Conservation (phyloP, 495 filamentous ascomycete genomes). For the Cenococcum geophilum region DNA sequence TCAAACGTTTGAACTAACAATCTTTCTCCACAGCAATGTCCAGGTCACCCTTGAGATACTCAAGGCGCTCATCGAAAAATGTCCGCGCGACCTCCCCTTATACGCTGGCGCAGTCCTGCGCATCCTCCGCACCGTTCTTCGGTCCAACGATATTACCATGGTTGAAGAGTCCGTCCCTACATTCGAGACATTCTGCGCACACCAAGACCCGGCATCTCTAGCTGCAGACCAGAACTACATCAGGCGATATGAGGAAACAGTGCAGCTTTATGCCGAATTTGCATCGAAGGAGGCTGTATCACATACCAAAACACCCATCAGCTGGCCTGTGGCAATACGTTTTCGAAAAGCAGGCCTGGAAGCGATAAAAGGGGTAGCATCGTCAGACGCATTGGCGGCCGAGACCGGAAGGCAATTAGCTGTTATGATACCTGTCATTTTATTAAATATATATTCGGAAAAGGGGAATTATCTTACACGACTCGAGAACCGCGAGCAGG, state of each 20-base stretch:
- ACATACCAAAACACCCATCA: constrained; percentile 48
- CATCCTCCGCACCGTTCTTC: constrained; percentile 69
- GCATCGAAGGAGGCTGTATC: constrained; percentile 51
- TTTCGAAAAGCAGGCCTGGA: constrained; percentile 75
- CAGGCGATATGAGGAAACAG: constrained; percentile 72
- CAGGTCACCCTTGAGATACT: constrained; percentile 90
- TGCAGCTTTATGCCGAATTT: constrained; percentile 69
- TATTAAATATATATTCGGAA: constrained; percentile 77
- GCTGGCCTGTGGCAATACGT: constrained; percentile 68
- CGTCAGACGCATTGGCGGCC: constrained; percentile 67
- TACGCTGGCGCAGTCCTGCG: constrained; percentile 74
- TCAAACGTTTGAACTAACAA: not conserved
- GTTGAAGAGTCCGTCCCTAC: constrained; percentile 79
- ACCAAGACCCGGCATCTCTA: constrained; percentile 73
- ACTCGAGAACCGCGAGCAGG: constrained; percentile 54
- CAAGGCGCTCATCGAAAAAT: constrained; percentile 81
- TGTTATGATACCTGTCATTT: constrained; percentile 70
- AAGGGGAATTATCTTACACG: constrained; percentile 60
- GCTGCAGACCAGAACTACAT: constrained; percentile 79
- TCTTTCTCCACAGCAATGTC: constrained; percentile 57
- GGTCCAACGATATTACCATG: constrained; percentile 76
- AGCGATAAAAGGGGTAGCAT: constrained; percentile 70
- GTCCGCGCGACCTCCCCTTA: constrained; percentile 80
- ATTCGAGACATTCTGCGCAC: constrained; percentile 74
- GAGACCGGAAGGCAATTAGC: constrained; percentile 67